Evolutionary conservation across 495 filamentous ascomycete species (phyloP).

Genomic region (Cryomyces minteri): DNA sequence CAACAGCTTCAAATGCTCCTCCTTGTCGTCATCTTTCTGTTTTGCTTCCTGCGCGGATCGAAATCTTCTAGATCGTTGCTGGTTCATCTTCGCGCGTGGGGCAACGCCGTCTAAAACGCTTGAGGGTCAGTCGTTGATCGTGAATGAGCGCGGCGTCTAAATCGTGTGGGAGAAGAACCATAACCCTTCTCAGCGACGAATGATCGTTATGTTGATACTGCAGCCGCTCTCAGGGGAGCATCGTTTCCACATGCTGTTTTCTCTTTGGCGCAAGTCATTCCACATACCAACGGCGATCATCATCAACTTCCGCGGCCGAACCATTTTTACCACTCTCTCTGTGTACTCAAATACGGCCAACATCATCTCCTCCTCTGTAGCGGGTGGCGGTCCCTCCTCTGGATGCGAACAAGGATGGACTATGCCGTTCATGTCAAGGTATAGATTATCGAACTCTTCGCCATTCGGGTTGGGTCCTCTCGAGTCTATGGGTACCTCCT

Average conservation of each 20-base stretch:
- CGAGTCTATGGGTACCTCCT: constrained; percentile 69
- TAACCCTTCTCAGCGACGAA: constrained; percentile 7
- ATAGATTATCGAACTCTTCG: constrained; percentile 94
- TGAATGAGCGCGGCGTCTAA: neutral
- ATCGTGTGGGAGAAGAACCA: constrained; percentile 1
- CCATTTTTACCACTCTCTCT: constrained; percentile 95
- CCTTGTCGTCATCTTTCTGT: constrained; percentile 84
- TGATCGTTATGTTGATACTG: constrained; percentile 4
- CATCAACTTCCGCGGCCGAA: constrained; percentile 80
- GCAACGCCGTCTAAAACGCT: constrained; percentile 62
- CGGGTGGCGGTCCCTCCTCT: constrained; percentile 77
- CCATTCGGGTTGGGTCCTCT: constrained; percentile 87
- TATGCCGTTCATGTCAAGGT: constrained; percentile 99
- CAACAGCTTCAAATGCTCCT: constrained; percentile 66
- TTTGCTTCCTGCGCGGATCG: constrained; percentile 85
- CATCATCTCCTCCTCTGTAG: constrained; percentile 99
- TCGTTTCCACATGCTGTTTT: neutral
- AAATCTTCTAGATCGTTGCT: constrained; percentile 81
- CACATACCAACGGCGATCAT: constrained; percentile 93
- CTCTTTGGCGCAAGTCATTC: neutral
- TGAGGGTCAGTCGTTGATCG: constrained; percentile 16
- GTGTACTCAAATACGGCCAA: constrained; percentile 92
- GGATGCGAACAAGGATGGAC: constrained; percentile 98
- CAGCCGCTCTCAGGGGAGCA: constrained; percentile 4
- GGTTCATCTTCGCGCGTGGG: constrained; percentile 92